Evolutionary conservation across 1,284 basidiomycete species (phyloP).

Genomic region (Microbotryum lychnidis-dioicae): DNA sequence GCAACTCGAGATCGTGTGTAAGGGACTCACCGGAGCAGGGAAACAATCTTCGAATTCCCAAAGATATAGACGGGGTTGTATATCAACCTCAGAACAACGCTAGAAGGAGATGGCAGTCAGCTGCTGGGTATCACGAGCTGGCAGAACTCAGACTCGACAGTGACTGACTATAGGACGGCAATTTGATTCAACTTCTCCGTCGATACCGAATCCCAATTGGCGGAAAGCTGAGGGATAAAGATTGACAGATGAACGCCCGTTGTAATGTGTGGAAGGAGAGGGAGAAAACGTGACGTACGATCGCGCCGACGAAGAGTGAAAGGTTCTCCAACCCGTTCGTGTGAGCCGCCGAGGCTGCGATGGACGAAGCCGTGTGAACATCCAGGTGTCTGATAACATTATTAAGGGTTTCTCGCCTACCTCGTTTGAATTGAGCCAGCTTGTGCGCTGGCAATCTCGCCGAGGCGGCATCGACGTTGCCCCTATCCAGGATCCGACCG

Average conservation of each 20-base stretch:
- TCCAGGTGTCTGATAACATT: too few species aligned
- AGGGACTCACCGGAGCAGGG: neutral
- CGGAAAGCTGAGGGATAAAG: too few species aligned
- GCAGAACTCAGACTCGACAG: neutral
- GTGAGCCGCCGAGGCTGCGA: conserved; percentile 1
- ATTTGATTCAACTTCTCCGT: neutral
- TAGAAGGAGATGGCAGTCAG: neutral
- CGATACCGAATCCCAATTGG: neutral
- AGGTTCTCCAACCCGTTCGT: neutral
- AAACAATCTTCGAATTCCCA: neutral
- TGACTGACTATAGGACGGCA: neutral
- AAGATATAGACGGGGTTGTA: conserved; percentile 2
- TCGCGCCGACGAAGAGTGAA: neutral
- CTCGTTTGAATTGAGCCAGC: neutral
- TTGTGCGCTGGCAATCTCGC: neutral
- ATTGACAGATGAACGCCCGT: too few species aligned
- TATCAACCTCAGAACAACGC: neutral
- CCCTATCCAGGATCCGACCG: neutral
- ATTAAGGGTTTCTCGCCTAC: neutral
- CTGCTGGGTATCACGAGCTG: neutral
- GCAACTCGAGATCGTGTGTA: too few species aligned
- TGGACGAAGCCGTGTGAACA: too few species aligned
- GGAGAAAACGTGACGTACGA: neutral
- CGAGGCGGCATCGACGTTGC: neutral
- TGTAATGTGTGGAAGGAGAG: neutral